Conservation (phyloP, 768 basidiomycete genomes). For the Boletus rubescentipes region DNA sequence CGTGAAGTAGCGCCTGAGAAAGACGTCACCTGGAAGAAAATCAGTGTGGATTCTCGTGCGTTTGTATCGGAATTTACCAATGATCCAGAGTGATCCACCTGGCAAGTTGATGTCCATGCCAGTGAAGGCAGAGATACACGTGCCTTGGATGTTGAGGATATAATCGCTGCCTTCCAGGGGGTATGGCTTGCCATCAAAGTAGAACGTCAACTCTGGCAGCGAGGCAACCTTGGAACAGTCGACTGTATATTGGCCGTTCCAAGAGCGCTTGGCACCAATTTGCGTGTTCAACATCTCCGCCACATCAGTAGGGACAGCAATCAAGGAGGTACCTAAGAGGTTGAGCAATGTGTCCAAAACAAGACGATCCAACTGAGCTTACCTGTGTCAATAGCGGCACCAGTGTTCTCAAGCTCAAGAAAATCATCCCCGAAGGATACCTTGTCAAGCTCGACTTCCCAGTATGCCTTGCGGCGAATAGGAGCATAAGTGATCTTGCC, state of each 20-base stretch:
- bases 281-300: slow-evolving; percentile 97
- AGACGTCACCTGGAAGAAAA: slow-evolving; percentile 64
- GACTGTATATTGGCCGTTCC: slow-evolving; percentile 95
- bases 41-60: slow-evolving; percentile 3
- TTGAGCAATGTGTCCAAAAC: slow-evolving; percentile 2
- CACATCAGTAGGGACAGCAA: slow-evolving; percentile 89
- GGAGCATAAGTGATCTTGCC: slow-evolving; percentile 88
- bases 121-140: slow-evolving; percentile 92
- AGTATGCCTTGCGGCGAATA: slow-evolving; percentile 92
- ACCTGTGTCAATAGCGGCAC: slow-evolving; percentile 92
- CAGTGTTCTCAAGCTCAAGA: slow-evolving; percentile 90
- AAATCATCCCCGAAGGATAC: slow-evolving; percentile 83
- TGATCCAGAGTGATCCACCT: slow-evolving; percentile 81
- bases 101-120: slow-evolving; percentile 88
- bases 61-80: slow-evolving; percentile 50
- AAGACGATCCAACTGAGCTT: slow-evolving; percentile 11
- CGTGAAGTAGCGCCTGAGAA: slow-evolving; percentile 90
- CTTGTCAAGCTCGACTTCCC: slow-evolving; percentile 95
- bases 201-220: slow-evolving; percentile 83
- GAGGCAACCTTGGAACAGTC: slow-evolving; percentile 83
- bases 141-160: slow-evolving; percentile 84
- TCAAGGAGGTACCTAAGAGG: slow-evolving; percentile 79
- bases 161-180: slow-evolving; percentile 83
- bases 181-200: slow-evolving; percentile 79
- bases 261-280: slow-evolving; percentile 91